Base-by-base conservation (phyloP, 441 rosid genomes). In the Arabidopsis hybrid region DNA sequence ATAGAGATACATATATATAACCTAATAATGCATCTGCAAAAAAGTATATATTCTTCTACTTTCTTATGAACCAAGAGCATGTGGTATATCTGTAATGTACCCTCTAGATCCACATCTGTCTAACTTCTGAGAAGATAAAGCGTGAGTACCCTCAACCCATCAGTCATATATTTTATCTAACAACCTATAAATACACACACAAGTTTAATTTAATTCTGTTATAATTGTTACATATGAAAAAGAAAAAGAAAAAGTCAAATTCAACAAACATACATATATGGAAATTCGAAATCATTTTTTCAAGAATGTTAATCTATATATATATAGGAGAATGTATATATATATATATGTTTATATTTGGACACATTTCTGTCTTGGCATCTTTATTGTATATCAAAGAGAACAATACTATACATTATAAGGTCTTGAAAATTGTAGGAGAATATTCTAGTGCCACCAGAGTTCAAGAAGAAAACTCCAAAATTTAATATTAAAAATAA, bases 381-480 rank as follows among this genome's bases (percentile, higher is more conserved):
- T 64, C 47, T 65, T 51, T 58, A 42, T 70, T 32, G 13, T 57
- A 43, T 70, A 58, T 62, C 49, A 45, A 68, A 53, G 62, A n/a
- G 46, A 9, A 21, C 42, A 64, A 49, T 76, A 60, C 6, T 57
- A 16, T 47, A 76, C 46, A 46, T 67, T 76, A 81, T 35, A 73
- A 62, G 72, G 87, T 81, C 84, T 82, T 80, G 93, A 88, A 76
- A 87, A 67, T 67, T 83, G 87, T 75, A 71, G 67, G 91, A 85
- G 98, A 91, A 93, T 93, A 93, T 93, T 93, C 98, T 78, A 63
- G 80, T 79, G 88, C 86, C 85, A 87, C 87, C 82, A 85, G 56
- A 82, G 89, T 87, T 86, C 91, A 93, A 93, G 90, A 80, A 79
- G 93, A 78, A 90, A 87, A 83, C 56, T 85, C 89, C 98, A 93